These are phyloP conservation scores for Epicoccum sorghinum DNA, from an alignment of 2,329 filamentous ascomycete species.

Conservation along the genomic window DNA sequence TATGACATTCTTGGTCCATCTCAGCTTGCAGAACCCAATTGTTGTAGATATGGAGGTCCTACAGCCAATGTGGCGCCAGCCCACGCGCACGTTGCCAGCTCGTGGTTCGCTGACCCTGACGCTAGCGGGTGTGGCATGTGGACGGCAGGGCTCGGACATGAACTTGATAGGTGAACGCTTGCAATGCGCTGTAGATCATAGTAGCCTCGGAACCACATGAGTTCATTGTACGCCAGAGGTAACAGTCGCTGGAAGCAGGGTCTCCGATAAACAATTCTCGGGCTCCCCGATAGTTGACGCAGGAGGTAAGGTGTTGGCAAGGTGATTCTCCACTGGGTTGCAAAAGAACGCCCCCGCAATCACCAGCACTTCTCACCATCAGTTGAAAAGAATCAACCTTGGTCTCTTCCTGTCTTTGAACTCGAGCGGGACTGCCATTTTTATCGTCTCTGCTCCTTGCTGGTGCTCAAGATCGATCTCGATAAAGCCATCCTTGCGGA, in stretches of 20 bases:
- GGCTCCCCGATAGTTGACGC: neutral
- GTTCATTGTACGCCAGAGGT: neutral
- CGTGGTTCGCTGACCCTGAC: constrained; percentile 6
- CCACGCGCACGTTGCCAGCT: neutral
- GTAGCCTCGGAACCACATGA: neutral
- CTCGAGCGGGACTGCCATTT: neutral
- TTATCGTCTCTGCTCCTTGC: neutral
- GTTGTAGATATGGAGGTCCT: neutral
- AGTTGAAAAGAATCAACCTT: constrained; percentile 10
- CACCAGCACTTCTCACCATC: neutral
- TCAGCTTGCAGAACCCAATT: neutral
- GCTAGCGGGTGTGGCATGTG: constrained; percentile 9
- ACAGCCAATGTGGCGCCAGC: constrained; percentile 5
- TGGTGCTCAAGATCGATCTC: constrained; percentile 7
- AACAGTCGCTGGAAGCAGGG: neutral
- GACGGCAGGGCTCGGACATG: constrained; percentile 1
- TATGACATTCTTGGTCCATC: neutral
- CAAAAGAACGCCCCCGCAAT: neutral
- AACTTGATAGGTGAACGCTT: constrained; percentile 14
- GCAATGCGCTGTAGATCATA: constrained; percentile 12
- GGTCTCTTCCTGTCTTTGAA: constrained; percentile 4
- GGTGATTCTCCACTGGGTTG: neutral
- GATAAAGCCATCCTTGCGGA: constrained; percentile 6
- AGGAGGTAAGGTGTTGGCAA: neutral
- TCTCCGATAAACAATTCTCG: neutral